These are phyloP conservation scores for Thelonectria discophora DNA, from an alignment of 2,329 filamentous ascomycete genomes.

Conservation along the genomic window DNA sequence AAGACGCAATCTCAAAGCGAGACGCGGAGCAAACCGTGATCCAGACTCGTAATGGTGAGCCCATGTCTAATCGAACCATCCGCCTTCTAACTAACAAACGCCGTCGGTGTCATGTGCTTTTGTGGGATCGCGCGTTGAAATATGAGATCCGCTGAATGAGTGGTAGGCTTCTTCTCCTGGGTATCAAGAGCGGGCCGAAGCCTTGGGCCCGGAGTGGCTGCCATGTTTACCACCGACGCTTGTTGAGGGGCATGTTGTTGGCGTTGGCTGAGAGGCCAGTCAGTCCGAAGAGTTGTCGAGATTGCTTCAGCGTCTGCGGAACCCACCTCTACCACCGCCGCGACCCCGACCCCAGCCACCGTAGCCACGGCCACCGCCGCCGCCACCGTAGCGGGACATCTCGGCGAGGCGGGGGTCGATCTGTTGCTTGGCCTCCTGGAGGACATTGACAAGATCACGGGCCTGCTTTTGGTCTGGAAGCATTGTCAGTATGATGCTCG, in stretches of 20 bases:
- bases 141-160: slow-evolving; percentile 26
- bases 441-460: slow-evolving; percentile 92
- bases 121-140: slow-evolving; percentile 17
- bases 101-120: slow-evolving; percentile 43
- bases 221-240: slow-evolving; percentile 59
- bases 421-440: slow-evolving; percentile 96
- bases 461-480: slow-evolving; percentile 85
- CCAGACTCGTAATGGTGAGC: slow-evolving; percentile 38
- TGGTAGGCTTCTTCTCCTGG: slow-evolving; percentile 28
- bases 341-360: slow-evolving; percentile 77
- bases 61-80: slow-evolving; percentile 42
- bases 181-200: slow-evolving; percentile 25
- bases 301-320: slow-evolving; percentile 47
- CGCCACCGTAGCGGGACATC: slow-evolving; percentile 93
- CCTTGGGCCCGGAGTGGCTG: slow-evolving; percentile 24
- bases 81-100: slow-evolving; percentile 44
- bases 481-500: slow-evolving; percentile 47
- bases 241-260: slow-evolving; percentile 60
- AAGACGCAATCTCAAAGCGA: slow-evolving; percentile 32
- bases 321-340: slow-evolving; percentile 61
- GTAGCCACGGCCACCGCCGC: slow-evolving; percentile 77
- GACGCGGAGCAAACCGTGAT: slow-evolving; percentile 39
- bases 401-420: slow-evolving; percentile 95
- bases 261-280: slow-evolving; percentile 54
- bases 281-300: slow-evolving; percentile 47